phyloP scores from a whole-genome alignment of 306 rosid genomes.

The Corylus avellana region DNA sequence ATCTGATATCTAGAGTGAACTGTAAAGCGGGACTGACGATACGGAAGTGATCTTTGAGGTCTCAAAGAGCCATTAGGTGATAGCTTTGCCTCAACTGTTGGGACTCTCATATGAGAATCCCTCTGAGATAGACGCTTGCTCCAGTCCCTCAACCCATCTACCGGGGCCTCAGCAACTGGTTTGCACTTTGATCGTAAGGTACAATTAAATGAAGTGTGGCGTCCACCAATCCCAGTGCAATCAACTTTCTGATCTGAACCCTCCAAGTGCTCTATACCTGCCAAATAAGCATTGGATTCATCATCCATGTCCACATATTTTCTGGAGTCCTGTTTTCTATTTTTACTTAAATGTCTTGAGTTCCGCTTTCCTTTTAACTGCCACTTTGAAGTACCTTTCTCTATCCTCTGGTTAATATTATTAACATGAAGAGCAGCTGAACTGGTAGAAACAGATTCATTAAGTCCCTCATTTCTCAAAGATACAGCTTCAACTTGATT shows the following conservation, averaged over 20 bases:
- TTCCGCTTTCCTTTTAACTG: conserved; percentile 94
- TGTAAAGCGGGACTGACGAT: conserved; percentile 76
- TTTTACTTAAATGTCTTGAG: conserved; percentile 62
- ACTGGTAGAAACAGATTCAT: conserved; percentile 61
- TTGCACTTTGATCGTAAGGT: conserved; percentile 44
- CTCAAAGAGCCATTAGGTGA: conserved; percentile 54
- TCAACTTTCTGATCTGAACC: conserved; percentile 53
- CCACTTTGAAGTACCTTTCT: conserved; percentile 86
- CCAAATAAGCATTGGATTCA: conserved; percentile 42
- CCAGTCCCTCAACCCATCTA: conserved; percentile 44
- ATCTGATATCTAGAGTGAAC: conserved; percentile 69
- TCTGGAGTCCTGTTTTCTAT: conserved; percentile 57
- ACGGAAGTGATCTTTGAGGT: conserved; percentile 74
- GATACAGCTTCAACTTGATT: conserved; percentile 46
- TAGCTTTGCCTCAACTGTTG: conserved; percentile 39
- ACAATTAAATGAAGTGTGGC: conserved; percentile 35
- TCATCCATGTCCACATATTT: conserved; percentile 49
- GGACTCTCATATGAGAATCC: conserved; percentile 29
- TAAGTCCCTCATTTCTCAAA: conserved; percentile 45
- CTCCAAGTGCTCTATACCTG: conserved; percentile 42
- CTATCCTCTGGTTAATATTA: conserved; percentile 45
- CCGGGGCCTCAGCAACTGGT: conserved; percentile 49
- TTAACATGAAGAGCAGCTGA: conserved; percentile 46
- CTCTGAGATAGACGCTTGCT: conserved; percentile 32
- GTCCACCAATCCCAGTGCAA: conserved; percentile 41